phyloP scores from a whole-genome alignment of 1,139 yeast genomes.

The Pichia sp. region DNA sequence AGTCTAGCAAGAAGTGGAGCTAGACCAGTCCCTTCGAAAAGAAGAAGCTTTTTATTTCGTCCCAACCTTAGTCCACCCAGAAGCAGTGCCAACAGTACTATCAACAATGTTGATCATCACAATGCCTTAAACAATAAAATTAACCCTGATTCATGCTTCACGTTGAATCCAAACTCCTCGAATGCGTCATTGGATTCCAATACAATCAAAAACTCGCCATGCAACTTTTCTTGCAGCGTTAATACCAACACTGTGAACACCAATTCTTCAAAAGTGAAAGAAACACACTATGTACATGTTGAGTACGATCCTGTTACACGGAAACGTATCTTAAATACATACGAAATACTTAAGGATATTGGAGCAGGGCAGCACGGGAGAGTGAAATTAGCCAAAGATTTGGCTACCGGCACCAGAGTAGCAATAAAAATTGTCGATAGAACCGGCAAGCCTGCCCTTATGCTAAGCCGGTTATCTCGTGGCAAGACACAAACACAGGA shows the following conservation, averaged over 20 bases:
- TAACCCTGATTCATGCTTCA: neutral
- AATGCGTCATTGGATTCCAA: slow-evolving; percentile 9
- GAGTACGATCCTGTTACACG: slow-evolving; percentile 88
- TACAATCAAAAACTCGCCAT: neutral
- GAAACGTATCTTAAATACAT: slow-evolving; percentile 80
- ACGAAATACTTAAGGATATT: slow-evolving; percentile 80
- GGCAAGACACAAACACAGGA: slow-evolving; percentile 45
- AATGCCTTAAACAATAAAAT: neutral
- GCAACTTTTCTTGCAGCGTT: slow-evolving; percentile 9
- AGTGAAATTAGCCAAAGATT: slow-evolving; percentile 83
- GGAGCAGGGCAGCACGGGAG: slow-evolving; percentile 98
- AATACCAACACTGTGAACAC: neutral
- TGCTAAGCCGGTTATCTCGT: slow-evolving; percentile 37
- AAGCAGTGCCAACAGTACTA: slow-evolving; percentile 4
- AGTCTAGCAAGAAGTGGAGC: slow-evolving; percentile 12
- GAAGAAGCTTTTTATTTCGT: slow-evolving; percentile 14
- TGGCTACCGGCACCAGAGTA: slow-evolving; percentile 67
- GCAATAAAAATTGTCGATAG: slow-evolving; percentile 93
- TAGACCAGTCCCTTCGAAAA: slow-evolving; percentile 5
- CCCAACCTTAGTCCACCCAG: slow-evolving; percentile 15
- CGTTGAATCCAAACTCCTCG: neutral
- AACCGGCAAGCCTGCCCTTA: slow-evolving; percentile 56
- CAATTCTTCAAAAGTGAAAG: slow-evolving; percentile 55
- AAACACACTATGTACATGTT: slow-evolving; percentile 73
- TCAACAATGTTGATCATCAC: neutral